Evolutionary conservation across 177 flowering plant species (phyloP).

Genomic region (Vitis hybrid): DNA sequence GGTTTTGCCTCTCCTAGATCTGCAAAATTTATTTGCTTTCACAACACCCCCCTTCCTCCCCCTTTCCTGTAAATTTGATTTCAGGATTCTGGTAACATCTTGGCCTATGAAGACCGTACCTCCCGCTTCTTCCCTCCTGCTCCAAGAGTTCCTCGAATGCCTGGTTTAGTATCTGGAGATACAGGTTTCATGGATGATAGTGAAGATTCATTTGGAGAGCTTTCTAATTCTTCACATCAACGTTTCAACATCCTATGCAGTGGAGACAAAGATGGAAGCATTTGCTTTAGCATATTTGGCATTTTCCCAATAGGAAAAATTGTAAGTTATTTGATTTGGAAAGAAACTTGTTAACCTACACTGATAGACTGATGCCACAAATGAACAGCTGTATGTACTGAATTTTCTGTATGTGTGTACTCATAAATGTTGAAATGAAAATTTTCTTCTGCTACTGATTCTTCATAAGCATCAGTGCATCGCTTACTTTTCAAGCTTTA

Average conservation of each 20-base stretch:
- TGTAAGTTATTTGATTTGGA: constrained; percentile 49
- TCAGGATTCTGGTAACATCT: constrained; percentile 44
- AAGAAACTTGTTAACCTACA: not conserved
- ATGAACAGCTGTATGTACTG: not conserved
- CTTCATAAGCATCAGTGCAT: not conserved
- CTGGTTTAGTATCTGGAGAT: constrained; percentile 84
- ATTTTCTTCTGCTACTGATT: not conserved
- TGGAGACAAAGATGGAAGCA: constrained; percentile 84
- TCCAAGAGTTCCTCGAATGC: constrained; percentile 82
- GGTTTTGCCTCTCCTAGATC: not conserved
- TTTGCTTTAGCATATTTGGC: constrained; percentile 93
- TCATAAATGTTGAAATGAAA: not conserved
- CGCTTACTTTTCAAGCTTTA: no score
- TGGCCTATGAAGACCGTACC: constrained; percentile 84
- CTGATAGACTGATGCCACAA: not conserved
- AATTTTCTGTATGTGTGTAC: not conserved
- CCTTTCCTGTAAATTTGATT: constrained; percentile 10
- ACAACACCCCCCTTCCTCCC: not conserved
- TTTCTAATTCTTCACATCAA: constrained; percentile 73
- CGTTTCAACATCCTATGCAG: constrained; percentile 84
- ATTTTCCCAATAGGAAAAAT: constrained; percentile 85
- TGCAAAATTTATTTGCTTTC: not conserved
- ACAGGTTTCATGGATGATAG: constrained; percentile 66
- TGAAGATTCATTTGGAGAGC: constrained; percentile 70
- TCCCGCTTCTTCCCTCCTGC: constrained; percentile 91